Conservation (phyloP, 2,329 filamentous ascomycete genomes). For the Exophiala calicioides region DNA sequence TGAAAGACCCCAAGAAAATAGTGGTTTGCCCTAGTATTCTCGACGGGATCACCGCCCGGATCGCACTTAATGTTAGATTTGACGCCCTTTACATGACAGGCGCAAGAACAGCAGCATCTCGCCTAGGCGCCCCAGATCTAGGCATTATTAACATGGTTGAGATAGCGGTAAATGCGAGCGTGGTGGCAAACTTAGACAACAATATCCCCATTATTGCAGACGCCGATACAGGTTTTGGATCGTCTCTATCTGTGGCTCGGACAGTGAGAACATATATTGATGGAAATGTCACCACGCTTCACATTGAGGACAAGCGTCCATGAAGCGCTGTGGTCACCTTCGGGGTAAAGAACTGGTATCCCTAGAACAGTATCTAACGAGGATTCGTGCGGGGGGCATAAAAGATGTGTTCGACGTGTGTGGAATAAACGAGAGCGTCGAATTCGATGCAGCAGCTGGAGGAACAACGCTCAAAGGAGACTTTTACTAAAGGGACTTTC, state of each 20-base stretch:
- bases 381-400: slow-evolving; percentile 37
- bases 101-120: slow-evolving; percentile 51
- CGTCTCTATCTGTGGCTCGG: slow-evolving; percentile 49
- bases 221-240: slow-evolving; percentile 56
- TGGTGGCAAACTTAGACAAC: slow-evolving; percentile 54
- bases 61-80: slow-evolving; percentile 64
- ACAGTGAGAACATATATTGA: slow-evolving; percentile 53
- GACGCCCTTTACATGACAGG: slow-evolving; percentile 67
- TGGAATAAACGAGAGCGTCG: slow-evolving; percentile 1
- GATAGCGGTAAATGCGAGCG: slow-evolving; percentile 55
- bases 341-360: slow-evolving; percentile 43
- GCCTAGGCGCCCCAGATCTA: slow-evolving; percentile 52
- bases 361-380: slow-evolving; percentile 35
- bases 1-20: slow-evolving; percentile 9
- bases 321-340: slow-evolving; percentile 45
- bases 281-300: slow-evolving; percentile 56
- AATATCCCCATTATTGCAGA: slow-evolving; percentile 55
- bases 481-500: no score
- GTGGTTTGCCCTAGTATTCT: slow-evolving; percentile 60
- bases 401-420: slow-evolving; percentile 3
- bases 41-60: slow-evolving; percentile 60
- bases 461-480: slow-evolving; percentile 2
- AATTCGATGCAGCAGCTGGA: slow-evolving; percentile 6
- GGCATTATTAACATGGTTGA: slow-evolving; percentile 54
- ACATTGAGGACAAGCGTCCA: slow-evolving; percentile 54